Base-by-base conservation (phyloP, 2,329 filamentous ascomycete species). In the Fusarium austroafricanum region DNA sequence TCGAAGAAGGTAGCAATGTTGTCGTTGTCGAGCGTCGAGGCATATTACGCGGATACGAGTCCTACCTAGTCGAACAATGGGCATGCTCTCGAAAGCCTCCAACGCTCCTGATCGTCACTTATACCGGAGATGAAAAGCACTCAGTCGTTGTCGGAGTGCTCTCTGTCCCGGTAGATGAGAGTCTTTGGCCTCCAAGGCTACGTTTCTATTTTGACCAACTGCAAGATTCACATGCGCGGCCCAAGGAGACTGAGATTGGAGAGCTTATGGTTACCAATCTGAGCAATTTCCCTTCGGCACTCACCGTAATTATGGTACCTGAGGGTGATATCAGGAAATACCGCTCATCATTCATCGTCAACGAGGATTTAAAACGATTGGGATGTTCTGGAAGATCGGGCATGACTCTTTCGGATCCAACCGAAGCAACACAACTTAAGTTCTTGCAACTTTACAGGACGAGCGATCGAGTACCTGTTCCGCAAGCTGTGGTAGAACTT, bases 1-100 rank as follows among this genome's bases (percentile, higher is more conserved):
- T 99, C 21, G 92, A 97, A 81, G 92, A 96, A 76, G 96, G 98
- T 68, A 83, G 89, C 2, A 88, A 87, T 7, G 94, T 93, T 6
- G 85, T 84, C 5, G 89, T 97, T 10, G 83, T 97, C 67, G 88
- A 94, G 71, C 90, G 91, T 53, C 88, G 89, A 55, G 84, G 86
- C 49, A 83, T 86, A 49, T 85, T 99, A 8, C 82, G 87, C 63
- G 95, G 95, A 69, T 98, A 97, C 79, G 94, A 98, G 78, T 84
- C 95, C 65, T 98, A 98, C 79, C 82, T 98, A 17, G 93, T 98
- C 68, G 96, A 98, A 78, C 96, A 99, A 83, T 99, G 96, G 96
- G 93, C 93, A 8, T 97, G 94, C 79, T 97, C 95, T 14, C 89
- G 96, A 52, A 87, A 89, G 57, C 93, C 96, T 65, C 95, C 95